A percentile compares a stretch with the other conserved stretches of the same genome.
phyloP scores from a whole-genome alignment of 305 asterid species.

The Fraxinus floribunda region DNA sequence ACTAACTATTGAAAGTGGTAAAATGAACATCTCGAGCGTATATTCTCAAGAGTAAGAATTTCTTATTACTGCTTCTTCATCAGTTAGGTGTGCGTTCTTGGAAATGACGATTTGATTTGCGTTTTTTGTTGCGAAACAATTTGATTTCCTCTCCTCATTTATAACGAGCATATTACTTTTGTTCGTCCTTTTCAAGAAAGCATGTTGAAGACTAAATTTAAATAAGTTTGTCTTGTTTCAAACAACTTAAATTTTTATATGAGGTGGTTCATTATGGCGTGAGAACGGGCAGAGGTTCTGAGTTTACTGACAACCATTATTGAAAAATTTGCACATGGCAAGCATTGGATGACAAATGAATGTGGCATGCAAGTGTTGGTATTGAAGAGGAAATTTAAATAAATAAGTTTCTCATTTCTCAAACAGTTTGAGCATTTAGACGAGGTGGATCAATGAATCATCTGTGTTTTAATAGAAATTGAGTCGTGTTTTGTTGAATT shows the following conservation, averaged over 20 bases:
- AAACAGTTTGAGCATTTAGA: background rate
- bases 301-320: background rate
- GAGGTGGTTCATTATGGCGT: background rate
- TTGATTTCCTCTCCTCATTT: background rate
- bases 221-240: background rate
- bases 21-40: constrained; percentile 70
- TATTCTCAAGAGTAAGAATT: constrained; percentile 76
- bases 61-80: background rate
- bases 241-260: background rate
- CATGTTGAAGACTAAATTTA: background rate
- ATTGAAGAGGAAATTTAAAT: background rate
- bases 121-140: background rate
- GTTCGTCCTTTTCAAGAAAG: background rate
- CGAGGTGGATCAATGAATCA: background rate
- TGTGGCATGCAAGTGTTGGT: background rate
- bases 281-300: background rate
- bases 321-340: background rate
- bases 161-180: background rate
- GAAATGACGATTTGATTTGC: background rate
- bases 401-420: background rate
- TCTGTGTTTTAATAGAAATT: background rate
- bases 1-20: constrained; percentile 63
- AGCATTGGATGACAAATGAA: background rate
- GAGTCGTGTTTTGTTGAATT: background rate
- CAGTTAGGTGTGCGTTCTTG: background rate